A percentile compares a stretch with the other conserved stretches of the same genome.
Evolutionary conservation across 2,329 filamentous ascomycete genomes (phyloP).

Genomic region (Epichloe glyceriae): DNA sequence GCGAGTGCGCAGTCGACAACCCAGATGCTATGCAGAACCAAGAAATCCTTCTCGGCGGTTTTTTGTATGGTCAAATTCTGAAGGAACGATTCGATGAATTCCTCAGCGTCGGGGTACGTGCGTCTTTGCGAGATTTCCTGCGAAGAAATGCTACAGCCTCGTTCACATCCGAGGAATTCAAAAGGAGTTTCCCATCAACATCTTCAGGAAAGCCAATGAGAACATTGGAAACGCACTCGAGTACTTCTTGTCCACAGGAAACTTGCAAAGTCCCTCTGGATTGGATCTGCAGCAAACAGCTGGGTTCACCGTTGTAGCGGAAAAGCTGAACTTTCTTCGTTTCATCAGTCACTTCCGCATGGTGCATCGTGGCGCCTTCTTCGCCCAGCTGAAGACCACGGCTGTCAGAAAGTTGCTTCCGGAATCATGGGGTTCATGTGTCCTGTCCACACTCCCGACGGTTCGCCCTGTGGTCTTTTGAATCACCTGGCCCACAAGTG

Average conservation of each 20-base stretch:
- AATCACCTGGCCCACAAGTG: slow-evolving; percentile 96
- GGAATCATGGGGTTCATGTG: slow-evolving; percentile 96
- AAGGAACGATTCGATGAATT: slow-evolving; percentile 93
- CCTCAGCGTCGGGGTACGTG: slow-evolving; percentile 43
- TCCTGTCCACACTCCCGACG: slow-evolving; percentile 94
- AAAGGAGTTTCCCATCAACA: slow-evolving; percentile 66
- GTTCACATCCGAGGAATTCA: slow-evolving; percentile 67
- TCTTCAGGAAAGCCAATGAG: slow-evolving; percentile 74
- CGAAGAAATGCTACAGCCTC: slow-evolving; percentile 47
- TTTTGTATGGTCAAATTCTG: slow-evolving; percentile 86
- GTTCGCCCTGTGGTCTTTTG: slow-evolving; percentile 81
- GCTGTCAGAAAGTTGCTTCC: slow-evolving; percentile 90
- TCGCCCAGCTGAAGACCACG: slow-evolving; percentile 93
- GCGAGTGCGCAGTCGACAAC: slow-evolving; percentile 87
- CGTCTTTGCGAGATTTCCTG: slow-evolving; percentile 42
- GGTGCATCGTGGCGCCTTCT: slow-evolving; percentile 98
- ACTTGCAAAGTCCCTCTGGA: slow-evolving; percentile 79
- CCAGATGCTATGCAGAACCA: slow-evolving; percentile 95
- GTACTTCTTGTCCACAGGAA: slow-evolving; percentile 94
- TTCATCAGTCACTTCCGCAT: slow-evolving; percentile 99
- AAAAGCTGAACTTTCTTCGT: slow-evolving; percentile 97
- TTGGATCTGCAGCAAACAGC: slow-evolving; percentile 90
- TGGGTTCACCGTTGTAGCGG: slow-evolving; percentile 90
- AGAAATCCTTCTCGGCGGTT: slow-evolving; percentile 84
- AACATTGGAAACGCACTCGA: slow-evolving; percentile 78